Conservation (phyloP, 306 rosid species). For the Argentina anserina region DNA sequence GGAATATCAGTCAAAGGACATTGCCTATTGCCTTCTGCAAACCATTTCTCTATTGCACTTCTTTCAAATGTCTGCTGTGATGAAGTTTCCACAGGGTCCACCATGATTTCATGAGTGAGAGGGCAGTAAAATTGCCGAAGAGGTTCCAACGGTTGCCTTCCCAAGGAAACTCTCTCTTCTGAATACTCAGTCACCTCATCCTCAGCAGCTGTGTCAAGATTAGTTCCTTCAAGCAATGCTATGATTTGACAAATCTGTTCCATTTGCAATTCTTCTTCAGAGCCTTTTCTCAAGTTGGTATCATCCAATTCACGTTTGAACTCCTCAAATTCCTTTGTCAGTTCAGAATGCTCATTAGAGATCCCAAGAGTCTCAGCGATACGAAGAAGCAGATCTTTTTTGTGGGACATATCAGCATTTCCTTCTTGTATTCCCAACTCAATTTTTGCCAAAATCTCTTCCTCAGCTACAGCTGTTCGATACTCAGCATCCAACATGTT, state of each 20-base stretch:
- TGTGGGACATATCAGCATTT: slow-evolving; percentile 20
- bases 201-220: slow-evolving; percentile 32
- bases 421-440: slow-evolving; percentile 42
- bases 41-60: slow-evolving; percentile 61
- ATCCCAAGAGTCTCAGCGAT: slow-evolving; percentile 45
- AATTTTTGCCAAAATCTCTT: slow-evolving; percentile 38
- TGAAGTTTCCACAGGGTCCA: slow-evolving; percentile 73
- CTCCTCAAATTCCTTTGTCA: slow-evolving; percentile 45
- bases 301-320: slow-evolving; percentile 42
- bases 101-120: slow-evolving; percentile 52
- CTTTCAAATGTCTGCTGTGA: slow-evolving; percentile 60
- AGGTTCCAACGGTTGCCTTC: slow-evolving; percentile 41
- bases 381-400: slow-evolving; percentile 33
- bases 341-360: slow-evolving; percentile 32
- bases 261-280: slow-evolving; percentile 41
- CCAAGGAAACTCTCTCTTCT: slow-evolving; percentile 44
- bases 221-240: slow-evolving; percentile 42
- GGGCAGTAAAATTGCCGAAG: slow-evolving; percentile 51
- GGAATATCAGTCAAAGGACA: slow-evolving; percentile 59
- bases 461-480: slow-evolving; percentile 32
- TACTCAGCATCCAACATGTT: slow-evolving; percentile 41
- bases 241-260: slow-evolving; percentile 33
- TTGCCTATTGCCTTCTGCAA: slow-evolving; percentile 47
- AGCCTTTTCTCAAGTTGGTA: slow-evolving; percentile 30
- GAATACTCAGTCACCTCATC: slow-evolving; percentile 43